Percentiles rank a stretch among this genome's conserved stretches.
These are phyloP conservation scores for Rubia occidens DNA, from an alignment of 305 asterid species.

Conservation along the genomic window DNA sequence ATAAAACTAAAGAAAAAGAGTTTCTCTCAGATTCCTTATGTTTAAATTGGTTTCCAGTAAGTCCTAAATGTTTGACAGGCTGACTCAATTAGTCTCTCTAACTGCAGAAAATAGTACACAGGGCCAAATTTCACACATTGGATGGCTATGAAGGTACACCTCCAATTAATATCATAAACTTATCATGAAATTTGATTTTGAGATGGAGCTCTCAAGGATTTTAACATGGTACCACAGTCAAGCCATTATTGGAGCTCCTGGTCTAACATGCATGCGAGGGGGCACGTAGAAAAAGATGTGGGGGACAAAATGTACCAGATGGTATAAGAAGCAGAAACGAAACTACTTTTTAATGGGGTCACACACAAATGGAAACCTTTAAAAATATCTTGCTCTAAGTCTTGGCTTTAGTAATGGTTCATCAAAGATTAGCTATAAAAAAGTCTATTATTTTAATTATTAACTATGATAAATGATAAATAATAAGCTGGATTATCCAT, in stretches of 20 bases:
- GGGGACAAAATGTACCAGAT: too few relatives aligned
- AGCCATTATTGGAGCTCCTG: too few relatives aligned
- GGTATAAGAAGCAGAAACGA: background rate
- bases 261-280: too few relatives aligned
- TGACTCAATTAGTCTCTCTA: background rate
- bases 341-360: background rate
- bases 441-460: too few relatives aligned
- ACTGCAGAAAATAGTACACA: background rate
- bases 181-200: background rate
- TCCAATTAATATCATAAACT: background rate
- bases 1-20: background rate
- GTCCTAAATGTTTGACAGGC: background rate
- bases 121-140: too few relatives aligned
- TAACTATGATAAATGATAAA: background rate
- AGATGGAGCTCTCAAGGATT: too few relatives aligned
- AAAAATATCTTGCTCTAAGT: background rate
- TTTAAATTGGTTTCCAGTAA: background rate
- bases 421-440: background rate
- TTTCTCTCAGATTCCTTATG: background rate
- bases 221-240: too few relatives aligned
- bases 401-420: too few relatives aligned
- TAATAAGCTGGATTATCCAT: background rate
- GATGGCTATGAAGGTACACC: too few relatives aligned
- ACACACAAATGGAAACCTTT: background rate
- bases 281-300: too few relatives aligned